Base-by-base conservation (phyloP, 2,329 filamentous ascomycete genomes). In the Monosporascus sp. region DNA sequence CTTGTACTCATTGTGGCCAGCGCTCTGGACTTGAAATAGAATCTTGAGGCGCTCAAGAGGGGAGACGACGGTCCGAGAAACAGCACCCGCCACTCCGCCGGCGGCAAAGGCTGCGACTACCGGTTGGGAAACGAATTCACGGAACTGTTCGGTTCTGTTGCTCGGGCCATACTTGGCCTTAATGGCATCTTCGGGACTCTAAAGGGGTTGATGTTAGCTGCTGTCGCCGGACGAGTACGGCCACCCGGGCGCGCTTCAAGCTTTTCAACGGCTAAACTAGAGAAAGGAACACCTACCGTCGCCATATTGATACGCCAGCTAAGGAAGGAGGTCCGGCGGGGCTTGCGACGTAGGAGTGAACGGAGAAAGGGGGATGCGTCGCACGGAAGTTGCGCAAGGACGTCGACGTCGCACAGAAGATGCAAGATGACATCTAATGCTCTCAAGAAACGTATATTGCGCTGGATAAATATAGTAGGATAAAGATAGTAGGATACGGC, bases 1-100 rank as follows among this genome's bases (percentile, higher is more conserved):
- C 70, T 94, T 93, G 74, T 99, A 99, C 67, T 96, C 93, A 63
- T 90, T 88, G 65, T 91, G 85, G 19, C 92, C 93, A 49, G 81
- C 88, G 67, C 89, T 95, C 75, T 99, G 94, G 27, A 99, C 82
- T 70, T 99, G 94, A 70, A 97, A 91, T n/a, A 99, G 79, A 63
- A 99, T 99, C 77, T 99, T 97, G 55, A 99, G 80, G 59, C 94
- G 85, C 73, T 99, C 94, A 38, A 99, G 84, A 3, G 94, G 94
- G 17, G 93, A 97, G 5, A 99, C 94, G 48, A 97, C 93, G 24
- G 94, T 99, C 68, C 94, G 85, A 35, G 94, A 97, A n/a, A 99
- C 93, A 44, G 94, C 94, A 54, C 94, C 94, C 17, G 94, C 94
- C 22, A 97, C 85, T 61, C 94, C 94, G 57, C 94, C 94, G 31